Evolutionary conservation across 2,329 filamentous ascomycete species (phyloP).

Genomic region (Colletotrichum shisoi): DNA sequence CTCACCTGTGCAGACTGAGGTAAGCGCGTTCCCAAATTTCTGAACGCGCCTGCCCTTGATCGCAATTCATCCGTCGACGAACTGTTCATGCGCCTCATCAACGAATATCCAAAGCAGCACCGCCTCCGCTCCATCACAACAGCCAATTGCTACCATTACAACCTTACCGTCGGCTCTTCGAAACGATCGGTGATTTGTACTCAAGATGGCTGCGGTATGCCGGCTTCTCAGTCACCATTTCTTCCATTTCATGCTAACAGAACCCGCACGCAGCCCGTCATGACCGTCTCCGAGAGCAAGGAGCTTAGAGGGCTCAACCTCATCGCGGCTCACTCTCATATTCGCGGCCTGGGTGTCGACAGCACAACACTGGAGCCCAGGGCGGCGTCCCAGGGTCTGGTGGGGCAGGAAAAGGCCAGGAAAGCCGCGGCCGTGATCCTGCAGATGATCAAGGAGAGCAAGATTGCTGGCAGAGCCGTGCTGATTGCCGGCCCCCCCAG

Average conservation of each 20-base stretch:
- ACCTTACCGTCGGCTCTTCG: background rate
- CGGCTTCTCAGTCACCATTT: background rate
- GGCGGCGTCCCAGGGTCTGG: slow-evolving; percentile 84
- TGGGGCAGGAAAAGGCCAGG: slow-evolving; percentile 94
- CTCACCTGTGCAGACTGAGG: background rate
- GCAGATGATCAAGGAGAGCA: slow-evolving; percentile 98
- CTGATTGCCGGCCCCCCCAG: slow-evolving; percentile 93
- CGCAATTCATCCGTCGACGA: slow-evolving; percentile 2
- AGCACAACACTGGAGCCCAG: slow-evolving; percentile 88
- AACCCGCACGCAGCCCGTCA: slow-evolving; percentile 59
- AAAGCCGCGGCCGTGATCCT: slow-evolving; percentile 96
- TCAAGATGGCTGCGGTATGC: slow-evolving; percentile 63
- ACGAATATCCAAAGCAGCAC: slow-evolving; percentile 2
- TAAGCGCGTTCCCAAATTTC: slow-evolving; percentile 38
- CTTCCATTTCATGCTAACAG: slow-evolving; percentile 14
- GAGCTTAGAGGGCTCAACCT: slow-evolving; percentile 96
- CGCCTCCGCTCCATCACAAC: background rate
- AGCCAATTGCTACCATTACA: background rate
- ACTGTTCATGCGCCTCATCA: slow-evolving; percentile 27
- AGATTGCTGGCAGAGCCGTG: slow-evolving; percentile 94
- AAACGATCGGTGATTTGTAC: slow-evolving; percentile 12
- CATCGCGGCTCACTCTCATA: slow-evolving; percentile 97
- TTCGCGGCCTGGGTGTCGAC: slow-evolving; percentile 93
- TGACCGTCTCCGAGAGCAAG: slow-evolving; percentile 91
- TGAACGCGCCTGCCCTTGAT: slow-evolving; percentile 30